Percentiles rank a stretch among this genome's conserved stretches.
These are phyloP conservation scores for Coniochaeta sp. DNA, from an alignment of 2,329 filamentous ascomycete genomes.

Conservation along the genomic window DNA sequence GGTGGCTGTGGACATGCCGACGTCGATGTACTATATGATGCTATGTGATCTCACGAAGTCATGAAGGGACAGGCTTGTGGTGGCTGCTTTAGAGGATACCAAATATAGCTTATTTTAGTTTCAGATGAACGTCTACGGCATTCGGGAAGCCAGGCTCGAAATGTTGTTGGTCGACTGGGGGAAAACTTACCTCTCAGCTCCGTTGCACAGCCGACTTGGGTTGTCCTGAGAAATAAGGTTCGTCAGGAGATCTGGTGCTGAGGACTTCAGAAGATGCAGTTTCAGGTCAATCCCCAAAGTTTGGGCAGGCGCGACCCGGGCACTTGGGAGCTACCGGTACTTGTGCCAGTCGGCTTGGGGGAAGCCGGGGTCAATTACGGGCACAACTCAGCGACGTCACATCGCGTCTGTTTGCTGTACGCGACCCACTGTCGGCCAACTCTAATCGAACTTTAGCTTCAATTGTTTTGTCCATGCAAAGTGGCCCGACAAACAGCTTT, in stretches of 20 bases:
- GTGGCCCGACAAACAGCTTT: too few species aligned
- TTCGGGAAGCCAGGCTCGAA: background rate
- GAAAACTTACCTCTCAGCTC: background rate
- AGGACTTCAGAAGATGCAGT: background rate
- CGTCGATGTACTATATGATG: background rate
- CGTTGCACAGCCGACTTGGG: background rate
- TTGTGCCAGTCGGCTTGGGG: too few species aligned
- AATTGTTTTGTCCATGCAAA: too few species aligned
- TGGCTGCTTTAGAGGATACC: slow-evolving; percentile 3
- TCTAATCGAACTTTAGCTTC: background rate
- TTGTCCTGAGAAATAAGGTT: background rate
- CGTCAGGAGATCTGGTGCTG: background rate
- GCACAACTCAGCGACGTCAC: background rate
- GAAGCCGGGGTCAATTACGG: too few species aligned
- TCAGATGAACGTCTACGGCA: background rate
- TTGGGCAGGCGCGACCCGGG: background rate
- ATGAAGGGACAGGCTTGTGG: background rate
- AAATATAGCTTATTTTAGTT: background rate
- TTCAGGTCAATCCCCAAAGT: background rate
- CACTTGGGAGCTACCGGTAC: background rate
- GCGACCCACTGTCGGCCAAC: background rate
- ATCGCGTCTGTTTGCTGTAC: background rate
- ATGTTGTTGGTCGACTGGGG: background rate
- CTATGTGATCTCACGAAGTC: background rate
- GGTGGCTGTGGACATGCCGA: background rate